Percentiles rank a stretch among this genome's conserved stretches.
These are phyloP conservation scores for Antitrichia curtipendula DNA, from an alignment of 225 moss, liverwort and hornwort genomes.

Conservation along the genomic window DNA sequence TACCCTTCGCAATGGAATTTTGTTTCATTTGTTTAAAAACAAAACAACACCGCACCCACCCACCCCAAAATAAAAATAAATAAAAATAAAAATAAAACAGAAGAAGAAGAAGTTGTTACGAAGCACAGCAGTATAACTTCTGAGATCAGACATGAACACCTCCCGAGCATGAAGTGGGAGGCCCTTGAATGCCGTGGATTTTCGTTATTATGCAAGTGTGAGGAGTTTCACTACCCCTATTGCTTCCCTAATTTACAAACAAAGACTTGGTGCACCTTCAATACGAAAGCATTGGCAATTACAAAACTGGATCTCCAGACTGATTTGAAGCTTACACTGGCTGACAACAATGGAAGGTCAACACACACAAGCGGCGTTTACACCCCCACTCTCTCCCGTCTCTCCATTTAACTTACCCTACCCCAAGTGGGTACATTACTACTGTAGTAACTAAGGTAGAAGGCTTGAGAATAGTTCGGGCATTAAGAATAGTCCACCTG, in stretches of 20 bases:
- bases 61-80: no score
- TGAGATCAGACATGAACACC: background rate
- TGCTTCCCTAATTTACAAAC: background rate
- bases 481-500: no score
- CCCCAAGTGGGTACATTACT: background rate
- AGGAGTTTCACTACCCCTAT: background rate
- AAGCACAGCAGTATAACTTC: no score
- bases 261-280: background rate
- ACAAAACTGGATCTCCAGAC: background rate
- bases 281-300: background rate
- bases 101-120: no score
- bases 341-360: background rate
- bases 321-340: background rate
- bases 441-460: no score
- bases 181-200: background rate
- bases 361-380: constrained; percentile 3
- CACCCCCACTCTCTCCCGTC: background rate
- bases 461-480: no score
- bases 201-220: background rate
- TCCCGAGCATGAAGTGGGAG: background rate
- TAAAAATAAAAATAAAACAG: no score
- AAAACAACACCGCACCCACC: no score
- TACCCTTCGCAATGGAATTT: no score
- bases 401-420: background rate
- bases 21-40: no score